Evolutionary conservation across 2,329 filamentous ascomycete species (phyloP), one percentile per base, ranked within the genome.

Genomic region (Botrytis deweyae): DNA sequence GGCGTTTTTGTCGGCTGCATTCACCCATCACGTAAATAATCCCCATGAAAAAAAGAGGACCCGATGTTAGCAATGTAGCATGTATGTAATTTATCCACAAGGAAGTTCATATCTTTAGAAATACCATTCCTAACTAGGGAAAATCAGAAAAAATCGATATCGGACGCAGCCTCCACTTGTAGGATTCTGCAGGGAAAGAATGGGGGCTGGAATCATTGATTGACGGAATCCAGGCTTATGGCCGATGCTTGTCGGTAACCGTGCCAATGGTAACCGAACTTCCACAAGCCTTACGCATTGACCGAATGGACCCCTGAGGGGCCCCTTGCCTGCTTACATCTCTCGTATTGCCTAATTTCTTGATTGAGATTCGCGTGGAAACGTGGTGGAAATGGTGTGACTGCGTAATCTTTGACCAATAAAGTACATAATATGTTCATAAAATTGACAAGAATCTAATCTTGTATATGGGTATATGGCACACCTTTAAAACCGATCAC

Each of bases 381-480:
- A 29, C 12, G 20, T 44, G 58, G 38, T 55, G 25, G 20, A 55
- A 52, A 38, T 72, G 46, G 46, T 33, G 49, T 22, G 22, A 66
- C 44, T 29, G 29, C 25, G 36, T 20, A 42, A 36, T 44, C n/a
- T 66, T 52, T 55, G 70, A 65, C 33, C 59, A 65, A 59, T 46
- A 29, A 22, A 68, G 42, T 62, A 61, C 42, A 69, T 62, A 61
- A 71, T 29, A 42, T 58, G 40, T 65, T 44, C 49, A 20, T 22
- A 70, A 40, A 61, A 55, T 64, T 73, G 65, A 64, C 40, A 63
- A 73, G 20, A 63, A 58, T 18, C 59, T 36, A n/a, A 49, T 72
- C 40, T 46, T 62, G 42, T n/a, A 46, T 65, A 59, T 69, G 76
- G 77, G 78, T 78, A 80, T 79, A 78, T 79, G 25, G 73, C 75